Evolutionary conservation across 2,329 filamentous ascomycete genomes (phyloP), one percentile per base, ranked within the genome.

Genomic region (Gaeumannomyces sp.): DNA sequence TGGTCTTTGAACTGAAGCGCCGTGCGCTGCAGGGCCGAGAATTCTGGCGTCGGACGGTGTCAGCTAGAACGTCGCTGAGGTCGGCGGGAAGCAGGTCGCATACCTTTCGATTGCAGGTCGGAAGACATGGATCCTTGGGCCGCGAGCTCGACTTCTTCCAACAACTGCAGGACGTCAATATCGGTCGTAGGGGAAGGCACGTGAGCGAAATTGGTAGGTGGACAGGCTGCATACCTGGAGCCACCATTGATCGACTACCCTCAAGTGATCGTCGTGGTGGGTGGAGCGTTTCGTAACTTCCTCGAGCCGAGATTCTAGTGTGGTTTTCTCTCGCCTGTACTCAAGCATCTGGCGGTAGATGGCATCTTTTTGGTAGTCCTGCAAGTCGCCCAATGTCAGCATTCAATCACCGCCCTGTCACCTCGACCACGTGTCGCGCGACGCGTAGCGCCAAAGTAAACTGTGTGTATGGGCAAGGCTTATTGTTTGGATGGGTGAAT

Each of bases 311-410:
- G 86, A 82, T 79, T 98, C 93, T 68, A 96, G 81, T 57, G 90
- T 90, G 65, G 85, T 83, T 75, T 93, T 93, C 75, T 96, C 92
- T 71, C 95, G 89, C 79, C 96, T 97, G 78, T 96, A 97, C 78
- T 98, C 95, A 74, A 93, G 91, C 93, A 99, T 97, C 79, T 97
- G 94, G 66, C 96, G 92, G 72, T 91, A 89, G 75, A 99, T 97
- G 69, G 95, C 95, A 80, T 97, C 95, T 80, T 98, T 99, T 79
- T 94, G 91, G 73, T 90, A 95, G 74, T 90, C 87, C 92, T 96
- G 67, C 74, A 70, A 53, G 45, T 3, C 45, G 61, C 76, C 74
- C 73, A 28, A 29, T 35, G 29, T 33, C 56, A 72, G 73, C 72
- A 71, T 73, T 76, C 75, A 79, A 73, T 71, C 71, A 71, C 66